Evolutionary conservation across 2,329 filamentous ascomycete genomes (phyloP).

Genomic region (Cladosporium sp.): DNA sequence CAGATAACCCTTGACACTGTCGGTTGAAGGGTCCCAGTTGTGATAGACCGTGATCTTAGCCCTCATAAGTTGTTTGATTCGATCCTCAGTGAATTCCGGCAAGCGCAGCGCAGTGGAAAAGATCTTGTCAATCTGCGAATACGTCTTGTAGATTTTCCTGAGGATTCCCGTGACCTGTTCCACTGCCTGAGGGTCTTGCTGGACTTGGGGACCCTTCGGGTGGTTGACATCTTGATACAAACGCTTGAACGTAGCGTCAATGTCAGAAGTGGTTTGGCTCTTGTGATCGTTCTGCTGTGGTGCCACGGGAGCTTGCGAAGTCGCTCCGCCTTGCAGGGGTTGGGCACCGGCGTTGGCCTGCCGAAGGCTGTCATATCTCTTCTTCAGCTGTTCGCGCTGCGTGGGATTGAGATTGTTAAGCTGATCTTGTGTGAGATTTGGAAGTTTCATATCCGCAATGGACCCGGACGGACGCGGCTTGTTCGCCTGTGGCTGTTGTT

Average conservation of each 20-base stretch:
- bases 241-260: conserved; percentile 11
- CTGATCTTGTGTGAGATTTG: conserved; percentile 27
- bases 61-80: conserved; percentile 32
- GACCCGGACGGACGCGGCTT: conserved; percentile 4
- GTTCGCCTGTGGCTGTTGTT: conserved; percentile 12
- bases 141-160: conserved; percentile 30
- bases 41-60: conserved; percentile 33
- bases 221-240: conserved; percentile 31
- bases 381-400: conserved; percentile 22
- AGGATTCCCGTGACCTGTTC: conserved; percentile 30
- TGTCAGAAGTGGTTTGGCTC: conserved; percentile 35
- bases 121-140: conserved; percentile 30
- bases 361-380: conserved; percentile 10
- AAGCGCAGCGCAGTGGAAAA: conserved; percentile 28
- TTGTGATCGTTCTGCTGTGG: conserved; percentile 47
- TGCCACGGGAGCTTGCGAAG: background rate
- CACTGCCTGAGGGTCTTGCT: conserved; percentile 27
- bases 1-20: conserved; percentile 34
- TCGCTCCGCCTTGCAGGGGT: conserved; percentile 2
- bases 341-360: conserved; percentile 19
- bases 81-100: conserved; percentile 28
- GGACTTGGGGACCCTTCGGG: conserved; percentile 33
- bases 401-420: conserved; percentile 31
- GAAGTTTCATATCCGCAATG: conserved; percentile 16
- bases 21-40: conserved; percentile 31